Evolutionary conservation across 2,329 filamentous ascomycete genomes (phyloP).

Genomic region (Coniella vitis): DNA sequence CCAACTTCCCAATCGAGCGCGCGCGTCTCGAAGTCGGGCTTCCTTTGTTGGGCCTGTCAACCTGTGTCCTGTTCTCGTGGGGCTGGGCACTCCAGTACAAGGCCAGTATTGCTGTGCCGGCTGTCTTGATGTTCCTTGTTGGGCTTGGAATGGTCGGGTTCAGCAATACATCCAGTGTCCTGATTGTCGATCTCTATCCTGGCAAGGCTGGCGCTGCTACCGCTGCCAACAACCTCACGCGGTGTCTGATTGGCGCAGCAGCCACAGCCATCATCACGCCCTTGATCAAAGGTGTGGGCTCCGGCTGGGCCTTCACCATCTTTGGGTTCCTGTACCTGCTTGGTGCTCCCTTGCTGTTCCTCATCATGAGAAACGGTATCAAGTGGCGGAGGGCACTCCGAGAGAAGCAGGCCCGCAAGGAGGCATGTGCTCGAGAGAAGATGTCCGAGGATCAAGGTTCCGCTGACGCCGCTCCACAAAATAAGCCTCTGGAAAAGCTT

Average conservation of each 20-base stretch:
- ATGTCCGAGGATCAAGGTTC: background rate
- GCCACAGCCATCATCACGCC: slow-evolving; percentile 45
- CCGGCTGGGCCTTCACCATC: slow-evolving; percentile 46
- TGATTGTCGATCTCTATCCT: slow-evolving; percentile 52
- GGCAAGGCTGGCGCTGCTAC: slow-evolving; percentile 45
- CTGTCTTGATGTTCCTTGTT: slow-evolving; percentile 39
- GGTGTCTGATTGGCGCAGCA: slow-evolving; percentile 48
- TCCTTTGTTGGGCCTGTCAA: slow-evolving; percentile 44
- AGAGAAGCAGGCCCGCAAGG: slow-evolving; percentile 22
- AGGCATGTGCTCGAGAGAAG: slow-evolving; percentile 10
- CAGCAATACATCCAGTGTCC: slow-evolving; percentile 44
- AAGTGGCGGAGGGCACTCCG: slow-evolving; percentile 34
- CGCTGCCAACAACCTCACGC: slow-evolving; percentile 48
- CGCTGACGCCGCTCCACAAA: background rate
- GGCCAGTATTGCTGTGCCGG: slow-evolving; percentile 38
- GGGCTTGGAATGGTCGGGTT: slow-evolving; percentile 46
- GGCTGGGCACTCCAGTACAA: slow-evolving; percentile 43
- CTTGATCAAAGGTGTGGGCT: slow-evolving; percentile 43
- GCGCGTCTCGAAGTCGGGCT: slow-evolving; percentile 42
- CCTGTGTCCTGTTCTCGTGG: slow-evolving; percentile 40
- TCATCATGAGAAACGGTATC: slow-evolving; percentile 36
- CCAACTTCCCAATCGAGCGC: slow-evolving; percentile 44
- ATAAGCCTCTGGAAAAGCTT: background rate
- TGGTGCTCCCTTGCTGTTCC: slow-evolving; percentile 32
- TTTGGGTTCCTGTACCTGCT: slow-evolving; percentile 36